Evolutionary conservation across 805 yeast genomes (phyloP), one percentile per base, ranked within the genome.

Genomic region (Saccharomycopsis schoenii): DNA sequence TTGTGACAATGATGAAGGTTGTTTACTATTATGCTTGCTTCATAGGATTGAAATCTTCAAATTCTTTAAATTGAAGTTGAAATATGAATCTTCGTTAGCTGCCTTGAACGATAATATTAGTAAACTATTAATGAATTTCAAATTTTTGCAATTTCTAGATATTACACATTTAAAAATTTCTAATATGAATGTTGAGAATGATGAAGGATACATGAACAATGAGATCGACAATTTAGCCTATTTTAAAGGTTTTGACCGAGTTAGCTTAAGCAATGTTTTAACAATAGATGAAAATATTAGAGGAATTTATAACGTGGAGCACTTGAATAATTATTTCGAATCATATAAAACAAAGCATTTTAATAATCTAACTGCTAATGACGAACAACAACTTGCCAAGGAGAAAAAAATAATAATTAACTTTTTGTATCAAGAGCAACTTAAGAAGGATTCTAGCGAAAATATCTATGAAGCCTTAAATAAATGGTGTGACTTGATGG

Each of bases 141-240:
- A 82, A 63, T 74, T 89, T 1, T 75, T 90, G 60, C 80, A 84
- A 40, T 84, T 87, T 62, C 75, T 92, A 67, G 96, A 89, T 71
- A 75, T 86, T 4, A 72, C 88, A 58, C 88, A 86, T 67, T 83
- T 83, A 65, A 76, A 79, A 58, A 74, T 79, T 10, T 47, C 52
- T 9, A 47, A 47, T 9, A 47, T 47, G 60, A 80, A 47, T 47
- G 52, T 47, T 21, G 52, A 47, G 24, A 47, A 47, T 24, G 52
- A 47, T 47, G 52, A 47, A 47, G 25, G n/a, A 5, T 47, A 47
- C n/a, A 47, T 24, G 14, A 47, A 47, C 34, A 47, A 47, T 47
- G 52, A 47, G 14, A 47, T 47, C 21, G 29, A 47, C 21, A 47
- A 21, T 47, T 47, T 47, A 25, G 34, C 12, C 15, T 47, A 21